Conservation (phyloP, 2,329 filamentous ascomycete species). For the Fusarium tupiense region DNA sequence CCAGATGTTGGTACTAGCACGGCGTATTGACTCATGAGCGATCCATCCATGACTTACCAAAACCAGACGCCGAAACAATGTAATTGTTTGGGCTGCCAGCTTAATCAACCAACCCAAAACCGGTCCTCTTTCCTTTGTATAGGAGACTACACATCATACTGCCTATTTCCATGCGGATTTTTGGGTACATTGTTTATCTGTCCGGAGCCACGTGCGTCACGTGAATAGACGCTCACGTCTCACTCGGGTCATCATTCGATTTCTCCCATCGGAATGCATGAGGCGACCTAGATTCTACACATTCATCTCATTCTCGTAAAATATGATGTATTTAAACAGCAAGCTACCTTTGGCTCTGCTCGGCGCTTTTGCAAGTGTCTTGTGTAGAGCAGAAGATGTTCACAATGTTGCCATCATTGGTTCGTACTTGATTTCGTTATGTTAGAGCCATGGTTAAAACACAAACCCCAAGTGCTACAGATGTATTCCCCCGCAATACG, state of each 20-base stretch:
- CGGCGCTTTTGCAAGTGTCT: constrained; percentile 20
- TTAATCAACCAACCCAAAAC: not conserved
- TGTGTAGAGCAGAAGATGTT: constrained; percentile 26
- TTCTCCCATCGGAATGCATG: not conserved
- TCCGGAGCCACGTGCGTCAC: not conserved
- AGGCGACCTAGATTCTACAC: not conserved
- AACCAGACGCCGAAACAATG: not conserved
- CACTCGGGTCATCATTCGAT: not conserved
- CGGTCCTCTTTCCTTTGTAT: not conserved
- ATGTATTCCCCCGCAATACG: not conserved
- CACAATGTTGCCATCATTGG: constrained; percentile 52
- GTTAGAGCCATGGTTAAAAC: not conserved
- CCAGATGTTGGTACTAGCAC: not conserved
- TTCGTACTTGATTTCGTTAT: constrained; percentile 34
- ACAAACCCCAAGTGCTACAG: not conserved
- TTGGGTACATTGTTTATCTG: not conserved
- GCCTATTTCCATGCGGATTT: not conserved
- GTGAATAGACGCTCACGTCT: not conserved
- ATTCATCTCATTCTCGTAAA: not conserved
- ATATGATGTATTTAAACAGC: constrained; percentile 30
- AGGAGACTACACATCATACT: not conserved
- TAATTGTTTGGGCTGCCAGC: not conserved
- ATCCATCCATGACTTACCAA: not conserved
- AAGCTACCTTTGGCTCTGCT: constrained; percentile 31
- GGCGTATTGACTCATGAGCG: not conserved